phyloP scores from a whole-genome alignment of 192 early-diverging fungal species.

The Podila epigama region DNA sequence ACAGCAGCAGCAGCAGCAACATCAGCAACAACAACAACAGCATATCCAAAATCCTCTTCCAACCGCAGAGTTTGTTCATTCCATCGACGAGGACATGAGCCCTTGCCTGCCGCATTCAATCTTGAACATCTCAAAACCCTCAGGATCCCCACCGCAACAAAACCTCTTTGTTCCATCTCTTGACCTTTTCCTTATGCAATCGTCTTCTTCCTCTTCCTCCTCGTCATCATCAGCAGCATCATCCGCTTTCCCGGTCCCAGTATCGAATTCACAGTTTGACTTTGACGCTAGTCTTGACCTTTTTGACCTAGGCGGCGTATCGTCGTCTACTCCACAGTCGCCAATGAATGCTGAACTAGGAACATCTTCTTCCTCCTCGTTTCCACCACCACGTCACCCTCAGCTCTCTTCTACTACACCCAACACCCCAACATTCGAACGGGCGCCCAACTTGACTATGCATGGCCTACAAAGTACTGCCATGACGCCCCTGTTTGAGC shows the following conservation, averaged over 20 bases:
- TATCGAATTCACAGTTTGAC: background rate
- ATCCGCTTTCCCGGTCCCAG: background rate
- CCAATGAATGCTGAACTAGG: no score
- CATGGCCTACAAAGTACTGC: no score
- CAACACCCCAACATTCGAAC: background rate
- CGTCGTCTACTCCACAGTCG: no score
- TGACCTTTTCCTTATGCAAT: background rate
- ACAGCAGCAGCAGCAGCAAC: background rate
- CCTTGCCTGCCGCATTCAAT: no score
- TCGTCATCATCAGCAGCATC: background rate
- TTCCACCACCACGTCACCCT: background rate
- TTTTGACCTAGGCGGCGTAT: background rate
- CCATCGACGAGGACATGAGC: background rate
- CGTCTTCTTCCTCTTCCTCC: background rate
- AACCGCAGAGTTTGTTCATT: background rate
- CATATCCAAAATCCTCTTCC: background rate
- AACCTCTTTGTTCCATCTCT: background rate
- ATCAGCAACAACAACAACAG: background rate
- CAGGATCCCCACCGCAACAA: background rate
- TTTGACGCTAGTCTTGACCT: background rate
- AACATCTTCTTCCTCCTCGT: background rate
- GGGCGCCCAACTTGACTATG: no score
- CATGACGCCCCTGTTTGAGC: no score
- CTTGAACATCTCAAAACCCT: background rate
- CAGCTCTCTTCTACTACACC: background rate